These are phyloP conservation scores for Glaciozyma antarctica DNA, from an alignment of 768 basidiomycete genomes.

Conservation along the genomic window DNA sequence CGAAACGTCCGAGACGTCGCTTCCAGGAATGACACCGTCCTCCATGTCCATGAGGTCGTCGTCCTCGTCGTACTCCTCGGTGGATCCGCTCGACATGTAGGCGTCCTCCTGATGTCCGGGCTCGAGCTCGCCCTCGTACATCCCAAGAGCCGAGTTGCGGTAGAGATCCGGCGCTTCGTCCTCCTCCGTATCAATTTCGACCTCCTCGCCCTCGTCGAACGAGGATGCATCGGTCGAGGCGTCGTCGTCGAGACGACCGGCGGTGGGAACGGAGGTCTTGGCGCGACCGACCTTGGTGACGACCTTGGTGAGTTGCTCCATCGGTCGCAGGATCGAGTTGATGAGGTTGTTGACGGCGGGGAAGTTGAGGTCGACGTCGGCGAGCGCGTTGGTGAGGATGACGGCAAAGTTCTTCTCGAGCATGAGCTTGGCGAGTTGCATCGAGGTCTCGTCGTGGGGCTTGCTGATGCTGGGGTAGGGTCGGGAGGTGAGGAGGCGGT, in stretches of 20 bases:
- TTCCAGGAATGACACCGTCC: constrained; percentile 2
- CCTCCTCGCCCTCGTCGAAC: constrained; percentile 55
- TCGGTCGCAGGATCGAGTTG: constrained; percentile 73
- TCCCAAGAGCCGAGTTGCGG: constrained; percentile 89
- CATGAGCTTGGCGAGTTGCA: constrained; percentile 95
- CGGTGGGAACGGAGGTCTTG: constrained; percentile 19
- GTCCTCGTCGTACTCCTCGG: constrained; percentile 32
- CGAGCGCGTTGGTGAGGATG: constrained; percentile 72
- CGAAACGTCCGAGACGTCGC: constrained; percentile 3
- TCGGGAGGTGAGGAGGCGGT: constrained; percentile 72
- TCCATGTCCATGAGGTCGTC: constrained; percentile 21
- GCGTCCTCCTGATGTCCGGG: constrained; percentile 33
- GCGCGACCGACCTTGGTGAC: constrained; percentile 96
- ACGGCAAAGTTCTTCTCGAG: constrained; percentile 93
- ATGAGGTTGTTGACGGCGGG: constrained; percentile 79
- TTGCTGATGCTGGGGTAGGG: constrained; percentile 42
- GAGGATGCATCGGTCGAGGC: constrained; percentile 42
- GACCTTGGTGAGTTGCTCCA: constrained; percentile 83
- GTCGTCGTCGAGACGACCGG: constrained; percentile 37
- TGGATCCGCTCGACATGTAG: constrained; percentile 25
- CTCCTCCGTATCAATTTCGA: constrained; percentile 47
- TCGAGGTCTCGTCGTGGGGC: constrained; percentile 60
- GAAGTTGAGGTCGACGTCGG: constrained; percentile 91
- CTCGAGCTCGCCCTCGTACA: constrained; percentile 47
- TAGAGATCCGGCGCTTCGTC: constrained; percentile 89